phyloP scores from a whole-genome alignment of 257 asterid species.

The Ophiorrhiza pumila region DNA sequence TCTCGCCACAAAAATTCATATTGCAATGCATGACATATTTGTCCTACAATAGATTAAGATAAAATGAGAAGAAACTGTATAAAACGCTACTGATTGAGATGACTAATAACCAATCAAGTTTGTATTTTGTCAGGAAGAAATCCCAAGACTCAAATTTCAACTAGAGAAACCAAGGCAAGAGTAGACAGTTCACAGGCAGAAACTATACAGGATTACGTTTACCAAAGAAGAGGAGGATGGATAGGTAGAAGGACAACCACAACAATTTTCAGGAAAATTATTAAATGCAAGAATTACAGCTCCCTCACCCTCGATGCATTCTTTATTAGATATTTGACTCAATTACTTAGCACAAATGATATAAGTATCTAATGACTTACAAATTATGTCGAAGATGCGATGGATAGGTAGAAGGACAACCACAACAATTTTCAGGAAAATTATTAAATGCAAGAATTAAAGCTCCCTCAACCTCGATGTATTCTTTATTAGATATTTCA shows the following conservation, averaged over 20 bases:
- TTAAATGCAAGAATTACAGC: neutral
- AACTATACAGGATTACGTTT: neutral
- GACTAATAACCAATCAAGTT: neutral
- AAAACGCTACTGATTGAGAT: neutral
- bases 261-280: neutral
- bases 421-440: neutral
- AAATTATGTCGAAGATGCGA: neutral
- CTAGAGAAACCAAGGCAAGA: neutral
- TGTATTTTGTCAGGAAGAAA: neutral
- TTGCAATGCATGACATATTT: neutral
- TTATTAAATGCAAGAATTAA: neutral
- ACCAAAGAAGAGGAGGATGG: neutral
- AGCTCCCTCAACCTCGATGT: neutral
- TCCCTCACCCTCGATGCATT: neutral
- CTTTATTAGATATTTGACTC: neutral
- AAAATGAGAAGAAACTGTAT: neutral
- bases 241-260: neutral
- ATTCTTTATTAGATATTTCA: neutral
- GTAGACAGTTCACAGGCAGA: neutral
- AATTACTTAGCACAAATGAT: neutral
- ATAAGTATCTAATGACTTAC: neutral
- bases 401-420: neutral
- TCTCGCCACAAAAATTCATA: neutral
- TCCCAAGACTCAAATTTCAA: neutral
- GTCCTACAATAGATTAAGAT: neutral